Conservation (phyloP, 208 protist genomes). For the Trypanosoma scelopori region DNA sequence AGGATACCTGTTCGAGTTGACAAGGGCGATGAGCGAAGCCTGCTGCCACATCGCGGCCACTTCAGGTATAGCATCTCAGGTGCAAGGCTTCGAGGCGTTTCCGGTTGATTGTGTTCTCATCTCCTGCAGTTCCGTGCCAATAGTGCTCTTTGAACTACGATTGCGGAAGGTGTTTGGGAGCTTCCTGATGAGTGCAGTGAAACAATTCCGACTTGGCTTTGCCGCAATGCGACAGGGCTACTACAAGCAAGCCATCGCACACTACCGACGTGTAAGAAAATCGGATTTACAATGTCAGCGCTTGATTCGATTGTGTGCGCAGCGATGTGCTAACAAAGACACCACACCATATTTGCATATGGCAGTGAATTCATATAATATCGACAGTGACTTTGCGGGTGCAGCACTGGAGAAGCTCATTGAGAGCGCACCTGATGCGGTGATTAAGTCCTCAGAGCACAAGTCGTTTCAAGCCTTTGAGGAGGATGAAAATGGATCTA, state of each 20-base stretch:
- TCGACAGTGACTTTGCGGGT: not conserved
- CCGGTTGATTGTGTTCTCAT: conserved; percentile 55
- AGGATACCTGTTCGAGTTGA: conserved; percentile 15
- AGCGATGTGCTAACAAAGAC: conserved; percentile 37
- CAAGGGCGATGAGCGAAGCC: conserved; percentile 8
- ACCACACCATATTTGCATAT: conserved; percentile 45
- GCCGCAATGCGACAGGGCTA: conserved; percentile 56
- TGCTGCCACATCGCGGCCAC: conserved; percentile 57
- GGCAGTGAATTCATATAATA: conserved; percentile 1
- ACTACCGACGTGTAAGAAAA: conserved; percentile 29
- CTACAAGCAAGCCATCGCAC: conserved; percentile 41
- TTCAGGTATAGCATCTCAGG: conserved; percentile 44
- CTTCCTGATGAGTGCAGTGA: conserved; percentile 33
- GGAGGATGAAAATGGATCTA: not conserved
- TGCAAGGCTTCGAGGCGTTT: conserved; percentile 41
- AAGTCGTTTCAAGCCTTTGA: too few relatives aligned
- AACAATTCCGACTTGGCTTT: conserved; percentile 53
- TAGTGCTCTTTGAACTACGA: conserved; percentile 60
- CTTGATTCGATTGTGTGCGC: conserved; percentile 47
- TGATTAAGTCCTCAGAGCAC: too few relatives aligned
- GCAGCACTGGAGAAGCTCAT: not conserved
- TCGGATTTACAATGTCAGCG: conserved; percentile 43
- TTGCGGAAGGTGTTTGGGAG: conserved; percentile 12
- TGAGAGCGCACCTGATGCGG: too few relatives aligned
- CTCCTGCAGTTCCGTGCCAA: conserved; percentile 33